Evolutionary conservation across 352 stramenopile genomes (phyloP), one percentile per base, ranked within the genome.

Genomic region (Phytopythium vexans): DNA sequence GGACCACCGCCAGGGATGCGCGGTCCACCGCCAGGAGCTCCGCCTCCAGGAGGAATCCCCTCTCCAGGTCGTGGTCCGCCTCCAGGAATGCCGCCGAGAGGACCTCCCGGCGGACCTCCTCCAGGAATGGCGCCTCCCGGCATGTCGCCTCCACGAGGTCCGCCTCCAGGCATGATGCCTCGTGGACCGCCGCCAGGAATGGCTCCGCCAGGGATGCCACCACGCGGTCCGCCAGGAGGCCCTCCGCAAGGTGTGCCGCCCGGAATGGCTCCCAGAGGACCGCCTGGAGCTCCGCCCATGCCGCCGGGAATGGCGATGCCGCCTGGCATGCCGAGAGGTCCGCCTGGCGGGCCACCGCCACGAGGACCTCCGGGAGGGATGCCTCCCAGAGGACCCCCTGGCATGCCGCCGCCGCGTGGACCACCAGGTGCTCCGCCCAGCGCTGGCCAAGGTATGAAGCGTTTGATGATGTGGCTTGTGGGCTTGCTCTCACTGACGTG

Each of bases 151-250:
- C 66, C 70, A 15, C 12, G 52, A 47, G 60, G 49, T 35, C 52
- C 65, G 52, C 74, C 75, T 4, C 64, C 73, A 8, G 58, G 58
- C 35, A 49, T 49, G 40, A 55, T 63, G 53, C 72, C 73, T 41
- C 64, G 70, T 42, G 67, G 70, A 12, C 46, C 64, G 36, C 68
- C 67, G 16, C 58, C 66, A 40, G 61, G 62, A 46, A 80, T 75
- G 62, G 62, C 58, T 38, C 65, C 58, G 12, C 53, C 46, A 16
- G 46, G 46, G 16, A 52, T 52, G 46, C 31, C 21, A 27, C 21
- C 21, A 27, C 21, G 21, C 21, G 21, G 21, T 27, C 21, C 21
- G 21, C 21, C 21, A 27, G 21, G 21, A 27, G 21, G 21, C 21
- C 21, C 21, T 27, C 21, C 21, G 21, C 21, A 27, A 27, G 21